Base-by-base conservation (phyloP, 257 asterid species). In the Primulina eburnea region DNA sequence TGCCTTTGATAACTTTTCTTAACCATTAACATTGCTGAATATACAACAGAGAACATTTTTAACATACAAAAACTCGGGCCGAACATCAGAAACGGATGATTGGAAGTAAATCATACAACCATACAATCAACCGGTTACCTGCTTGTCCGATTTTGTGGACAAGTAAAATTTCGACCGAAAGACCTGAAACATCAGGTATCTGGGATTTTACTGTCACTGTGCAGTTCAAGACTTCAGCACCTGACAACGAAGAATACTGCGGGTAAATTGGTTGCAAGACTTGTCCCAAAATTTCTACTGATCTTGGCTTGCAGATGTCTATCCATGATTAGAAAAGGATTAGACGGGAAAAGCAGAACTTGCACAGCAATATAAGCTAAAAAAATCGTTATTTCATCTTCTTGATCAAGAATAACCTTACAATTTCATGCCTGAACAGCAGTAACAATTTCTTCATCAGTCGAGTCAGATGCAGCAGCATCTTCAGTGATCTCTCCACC, bases 401-500 rank as follows among this genome's bases (percentile, higher is more conserved):
- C 37, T 33, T 21, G 28, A 4, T 71, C 32, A 63, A 37, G 20
- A 38, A 47, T 67, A 24, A 29, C 16, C 26, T 17, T 28, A 17
- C 30, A 57, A 38, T 16, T 69, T 82, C 72, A 88, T 28, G 88
- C 95, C 82, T 79, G 91, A 52, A 70, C 90, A 61, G 90, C 96
- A 68, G 90, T 70, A 69, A 59, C 78, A 64, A 58, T 74, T 62
- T 88, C 96, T 80, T 86, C 96, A 64, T 83, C 89, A 43, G 89
- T 78, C 21, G 90, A 70, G 34, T 83, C 95, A 0, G 82, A 62
- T 67, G 80, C 20, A 71, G 83, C 76, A 73, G 68, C 82, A 68
- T 75, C 93, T 71, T 80, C 88, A 47, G 65, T 56, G 20, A 76
- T 55, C 28, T 72, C 82, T 52, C 35, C 85, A 43, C 67, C 80